Percentiles rank a stretch among this genome's conserved stretches.
phyloP scores from a whole-genome alignment of 352 stramenopile species.

The Pythium guiyangense region DNA sequence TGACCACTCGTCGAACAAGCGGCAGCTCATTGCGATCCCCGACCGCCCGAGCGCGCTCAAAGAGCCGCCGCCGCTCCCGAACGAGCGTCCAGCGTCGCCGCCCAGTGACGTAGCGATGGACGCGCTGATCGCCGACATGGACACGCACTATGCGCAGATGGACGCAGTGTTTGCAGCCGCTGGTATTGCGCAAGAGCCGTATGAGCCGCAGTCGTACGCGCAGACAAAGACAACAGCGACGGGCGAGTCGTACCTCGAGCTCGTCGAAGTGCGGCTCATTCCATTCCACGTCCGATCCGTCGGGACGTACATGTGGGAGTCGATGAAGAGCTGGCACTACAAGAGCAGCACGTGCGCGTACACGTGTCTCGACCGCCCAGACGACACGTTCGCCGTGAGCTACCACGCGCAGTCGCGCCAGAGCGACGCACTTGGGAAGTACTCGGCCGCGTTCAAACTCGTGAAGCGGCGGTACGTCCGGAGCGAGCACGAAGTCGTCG shows the following conservation, averaged over 20 bases:
- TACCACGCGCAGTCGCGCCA: conserved; percentile 5
- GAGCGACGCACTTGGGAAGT: neutral
- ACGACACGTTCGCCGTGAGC: conserved; percentile 13
- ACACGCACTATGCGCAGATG: conserved; percentile 6
- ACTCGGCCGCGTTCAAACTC: conserved; percentile 12
- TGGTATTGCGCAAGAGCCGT: conserved; percentile 4
- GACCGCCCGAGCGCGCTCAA: neutral
- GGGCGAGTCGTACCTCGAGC: conserved; percentile 6
- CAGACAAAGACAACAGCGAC: conserved; percentile 3
- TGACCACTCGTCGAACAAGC: conserved; percentile 15
- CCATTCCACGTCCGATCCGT: conserved; percentile 9
- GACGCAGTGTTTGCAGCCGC: conserved; percentile 5
- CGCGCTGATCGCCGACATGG: conserved; percentile 6
- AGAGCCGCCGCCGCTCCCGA: neutral
- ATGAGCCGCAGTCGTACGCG: conserved; percentile 7
- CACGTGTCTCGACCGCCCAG: conserved; percentile 6
- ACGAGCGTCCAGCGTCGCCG: neutral
- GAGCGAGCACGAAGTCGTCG: conserved; percentile 5
- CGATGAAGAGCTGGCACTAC: conserved; percentile 11
- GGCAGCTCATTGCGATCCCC: conserved; percentile 10
- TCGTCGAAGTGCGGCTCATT: conserved; percentile 13
- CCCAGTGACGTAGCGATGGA: conserved; percentile 6
- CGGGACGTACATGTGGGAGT: conserved; percentile 13
- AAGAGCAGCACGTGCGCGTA: conserved; percentile 9
- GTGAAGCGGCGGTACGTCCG: conserved; percentile 13